phyloP scores from a whole-genome alignment of 164 flowering plant species.

The Vitis cinerea region DNA sequence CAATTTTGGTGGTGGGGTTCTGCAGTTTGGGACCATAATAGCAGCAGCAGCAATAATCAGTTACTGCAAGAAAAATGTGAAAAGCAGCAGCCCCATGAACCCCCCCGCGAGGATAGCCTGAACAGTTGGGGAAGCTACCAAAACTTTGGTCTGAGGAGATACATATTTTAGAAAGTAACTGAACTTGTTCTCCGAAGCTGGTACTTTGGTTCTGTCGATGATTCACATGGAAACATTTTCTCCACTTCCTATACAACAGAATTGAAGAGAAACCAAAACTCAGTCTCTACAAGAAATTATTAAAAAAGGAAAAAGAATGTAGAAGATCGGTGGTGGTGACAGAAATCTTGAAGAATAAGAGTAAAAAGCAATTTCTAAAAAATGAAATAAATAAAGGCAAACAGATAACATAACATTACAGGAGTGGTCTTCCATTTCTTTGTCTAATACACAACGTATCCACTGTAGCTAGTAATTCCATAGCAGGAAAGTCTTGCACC shows the following conservation, averaged over 20 bases:
- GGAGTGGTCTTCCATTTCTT: too few relatives aligned
- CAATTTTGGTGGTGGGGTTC: too few relatives aligned
- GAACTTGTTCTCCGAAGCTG: slow-evolving; percentile 76
- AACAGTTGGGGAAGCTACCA: slow-evolving; percentile 1
- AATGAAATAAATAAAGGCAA: too few relatives aligned
- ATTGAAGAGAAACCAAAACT: slow-evolving; percentile 7
- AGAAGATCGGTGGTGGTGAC: too few relatives aligned
- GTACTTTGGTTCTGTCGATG: slow-evolving; percentile 42
- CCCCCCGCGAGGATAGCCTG: not conserved
- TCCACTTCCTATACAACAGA: slow-evolving; percentile 48
- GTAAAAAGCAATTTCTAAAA: too few relatives aligned
- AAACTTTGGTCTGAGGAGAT: not conserved
- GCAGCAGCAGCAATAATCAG: slow-evolving; percentile 2
- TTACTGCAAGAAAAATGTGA: not conserved
- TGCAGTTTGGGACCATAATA: not conserved
- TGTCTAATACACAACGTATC: too few relatives aligned
- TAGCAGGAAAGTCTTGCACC: too few relatives aligned
- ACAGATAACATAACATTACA: too few relatives aligned
- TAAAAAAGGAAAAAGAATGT: too few relatives aligned
- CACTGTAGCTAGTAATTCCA: too few relatives aligned
- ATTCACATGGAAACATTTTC: slow-evolving; percentile 26
- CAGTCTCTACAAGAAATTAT: too few relatives aligned
- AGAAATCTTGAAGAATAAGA: too few relatives aligned
- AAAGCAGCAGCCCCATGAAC: not conserved
- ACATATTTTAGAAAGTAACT: slow-evolving; percentile 35